Evolutionary conservation across 768 basidiomycete species (phyloP).

Genomic region (Russula dissimulans): DNA sequence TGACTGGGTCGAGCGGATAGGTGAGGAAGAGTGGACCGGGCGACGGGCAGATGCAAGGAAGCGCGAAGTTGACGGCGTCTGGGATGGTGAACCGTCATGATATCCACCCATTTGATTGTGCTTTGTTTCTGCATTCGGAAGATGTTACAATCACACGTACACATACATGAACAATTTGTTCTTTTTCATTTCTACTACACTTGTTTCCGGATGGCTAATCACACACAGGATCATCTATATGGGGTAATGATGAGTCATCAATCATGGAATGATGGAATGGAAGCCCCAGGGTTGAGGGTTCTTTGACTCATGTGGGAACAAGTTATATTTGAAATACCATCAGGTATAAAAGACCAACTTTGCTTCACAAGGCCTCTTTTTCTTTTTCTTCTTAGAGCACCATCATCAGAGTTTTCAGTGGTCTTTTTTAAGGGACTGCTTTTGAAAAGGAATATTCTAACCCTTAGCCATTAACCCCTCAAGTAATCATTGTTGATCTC

Average conservation of each 20-base stretch:
- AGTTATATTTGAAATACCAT: not conserved
- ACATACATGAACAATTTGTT: no score
- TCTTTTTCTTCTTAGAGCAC: not conserved
- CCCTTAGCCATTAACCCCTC: not conserved
- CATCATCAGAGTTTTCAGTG: not conserved
- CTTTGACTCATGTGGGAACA: not conserved
- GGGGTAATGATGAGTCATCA: no score
- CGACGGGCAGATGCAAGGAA: constrained; percentile 33
- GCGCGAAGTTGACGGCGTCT: constrained; percentile 24
- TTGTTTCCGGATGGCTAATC: no score
- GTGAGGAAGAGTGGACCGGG: constrained; percentile 41
- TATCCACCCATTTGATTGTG: not conserved
- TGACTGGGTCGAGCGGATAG: constrained; percentile 44
- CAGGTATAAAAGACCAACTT: not conserved
- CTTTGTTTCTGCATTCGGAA: not conserved
- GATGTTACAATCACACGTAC: no score
- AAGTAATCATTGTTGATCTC: not conserved
- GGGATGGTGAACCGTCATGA: no score
- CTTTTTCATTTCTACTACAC: no score
- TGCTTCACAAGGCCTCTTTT: not conserved
- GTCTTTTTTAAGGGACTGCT: not conserved
- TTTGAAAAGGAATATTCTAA: not conserved
- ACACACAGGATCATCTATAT: no score
- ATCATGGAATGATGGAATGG: not conserved
- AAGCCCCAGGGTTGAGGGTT: no score